Base-by-base conservation (phyloP, 2,329 filamentous ascomycete genomes). In the Lasiodiplodia gonubiensis region DNA sequence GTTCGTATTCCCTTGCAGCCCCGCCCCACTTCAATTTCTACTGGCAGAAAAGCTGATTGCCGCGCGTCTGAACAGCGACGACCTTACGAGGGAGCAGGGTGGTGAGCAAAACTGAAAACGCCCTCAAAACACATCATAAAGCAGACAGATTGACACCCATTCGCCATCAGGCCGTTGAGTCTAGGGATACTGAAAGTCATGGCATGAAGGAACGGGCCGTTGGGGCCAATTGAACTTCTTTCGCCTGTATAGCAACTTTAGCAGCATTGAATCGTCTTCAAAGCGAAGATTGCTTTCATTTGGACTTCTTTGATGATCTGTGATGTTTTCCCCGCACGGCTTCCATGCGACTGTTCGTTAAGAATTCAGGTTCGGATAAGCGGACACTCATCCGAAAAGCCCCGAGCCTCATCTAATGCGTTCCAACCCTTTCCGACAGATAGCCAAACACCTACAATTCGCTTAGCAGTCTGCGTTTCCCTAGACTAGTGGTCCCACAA, bases 61-160 rank as follows among this genome's bases (percentile, higher is more conserved):
- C n/a, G 39, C 42, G 42, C 42, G 42, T 18, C 42, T 14, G 48
- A 30, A 69, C 75, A 95, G 92, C 77, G 89, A 95, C 74, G 89
- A 93, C 71, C 84, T 95, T 75, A 92, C 91, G 80, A 90, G 87
- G 81, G 84, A 88, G 60, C 87, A 90, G 81, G 88, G 88, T 71
- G 89, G 89, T 78, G 89, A 92, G 83, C 73, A 76, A 63, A 67
- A 67, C 59, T 67, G 64, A 67, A 49, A 18, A 33, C 33, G 27
- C 23, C 25, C 14, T 25, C 25, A 35, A 42, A n/a, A 3, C 39
- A 14, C 30, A 39, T 39, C 21, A 46, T 3, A 10, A 5, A 10
- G 25, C 51, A 46, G 27, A 46, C 25, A 64, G 25, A 64, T 51
- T 46, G 30, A 61, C 57, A 25, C n/a, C n/a, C 59, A 37, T 35